Evolutionary conservation across 2,329 filamentous ascomycete species (phyloP).

Genomic region (Curvularia sp.): DNA sequence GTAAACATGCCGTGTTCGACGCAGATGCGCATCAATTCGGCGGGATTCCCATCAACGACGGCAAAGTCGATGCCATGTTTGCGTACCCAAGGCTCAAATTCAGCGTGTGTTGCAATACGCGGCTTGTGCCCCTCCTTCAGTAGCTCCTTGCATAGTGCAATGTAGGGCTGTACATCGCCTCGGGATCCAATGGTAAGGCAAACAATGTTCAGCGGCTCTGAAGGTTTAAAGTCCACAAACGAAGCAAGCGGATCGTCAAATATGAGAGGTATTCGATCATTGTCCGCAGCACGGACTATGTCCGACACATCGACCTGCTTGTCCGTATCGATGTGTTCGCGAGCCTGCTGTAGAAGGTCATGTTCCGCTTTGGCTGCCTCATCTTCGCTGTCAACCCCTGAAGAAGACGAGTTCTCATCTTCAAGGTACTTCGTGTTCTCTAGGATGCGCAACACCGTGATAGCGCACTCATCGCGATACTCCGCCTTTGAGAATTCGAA

Average conservation of each 20-base stretch:
- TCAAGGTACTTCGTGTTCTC: conserved; percentile 74
- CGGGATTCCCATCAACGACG: conserved; percentile 87
- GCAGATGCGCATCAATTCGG: conserved; percentile 92
- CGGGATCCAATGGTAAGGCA: conserved; percentile 95
- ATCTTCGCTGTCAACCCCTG: conserved; percentile 73
- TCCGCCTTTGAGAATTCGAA: conserved; percentile 87
- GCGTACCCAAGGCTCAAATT: conserved; percentile 89
- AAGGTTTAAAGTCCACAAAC: conserved; percentile 88
- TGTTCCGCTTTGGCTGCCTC: conserved; percentile 81
- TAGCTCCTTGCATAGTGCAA: conserved; percentile 90
- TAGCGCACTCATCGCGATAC: conserved; percentile 84
- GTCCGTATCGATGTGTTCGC: conserved; percentile 52
- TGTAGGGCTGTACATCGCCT: conserved; percentile 97
- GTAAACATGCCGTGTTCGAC: conserved; percentile 99
- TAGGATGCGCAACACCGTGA: conserved; percentile 78
- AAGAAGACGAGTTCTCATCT: conserved; percentile 71
- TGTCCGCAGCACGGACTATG: conserved; percentile 41
- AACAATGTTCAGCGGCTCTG: conserved; percentile 79
- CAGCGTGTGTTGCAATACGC: conserved; percentile 87
- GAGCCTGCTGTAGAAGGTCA: conserved; percentile 77
- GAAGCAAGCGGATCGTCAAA: conserved; percentile 91
- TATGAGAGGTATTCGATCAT: conserved; percentile 74
- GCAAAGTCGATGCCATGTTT: conserved; percentile 94
- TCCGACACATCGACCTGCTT: conserved; percentile 33
- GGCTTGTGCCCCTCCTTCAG: conserved; percentile 85